Percentiles rank a stretch among this genome's conserved stretches.
These are phyloP conservation scores for Fragosphaeria purpurea DNA, from an alignment of 2,329 filamentous ascomycete genomes.

Conservation along the genomic window DNA sequence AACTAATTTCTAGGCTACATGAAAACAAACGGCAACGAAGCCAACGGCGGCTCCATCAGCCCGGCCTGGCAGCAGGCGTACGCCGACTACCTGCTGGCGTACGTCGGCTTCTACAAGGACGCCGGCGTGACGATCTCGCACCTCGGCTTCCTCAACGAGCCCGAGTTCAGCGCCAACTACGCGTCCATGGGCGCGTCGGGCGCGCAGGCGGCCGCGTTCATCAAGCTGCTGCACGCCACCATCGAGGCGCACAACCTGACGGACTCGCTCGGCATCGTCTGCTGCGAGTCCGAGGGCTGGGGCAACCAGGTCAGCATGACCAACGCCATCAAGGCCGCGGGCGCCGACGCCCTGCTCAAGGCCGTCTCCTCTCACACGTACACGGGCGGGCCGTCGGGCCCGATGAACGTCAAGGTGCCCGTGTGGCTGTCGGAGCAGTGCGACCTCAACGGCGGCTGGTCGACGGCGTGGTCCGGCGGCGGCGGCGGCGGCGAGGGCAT, in stretches of 20 bases:
- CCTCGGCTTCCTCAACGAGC: slow-evolving; percentile 39
- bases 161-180: slow-evolving; percentile 28
- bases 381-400: slow-evolving; percentile 27
- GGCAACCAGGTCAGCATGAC: slow-evolving; percentile 25
- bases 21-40: slow-evolving; percentile 32
- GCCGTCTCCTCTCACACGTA: slow-evolving; percentile 31
- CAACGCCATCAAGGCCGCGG: slow-evolving; percentile 24
- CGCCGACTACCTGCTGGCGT: slow-evolving; percentile 37
- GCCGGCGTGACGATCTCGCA: slow-evolving; percentile 34
- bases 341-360: slow-evolving; percentile 22
- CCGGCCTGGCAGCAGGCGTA: slow-evolving; percentile 38
- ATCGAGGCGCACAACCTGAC: slow-evolving; percentile 20
- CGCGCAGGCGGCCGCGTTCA: slow-evolving; percentile 50
- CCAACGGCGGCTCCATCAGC: slow-evolving; percentile 19
- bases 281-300: slow-evolving; percentile 32
- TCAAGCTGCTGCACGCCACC: slow-evolving; percentile 34
- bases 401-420: slow-evolving; percentile 29
- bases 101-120: slow-evolving; percentile 35
- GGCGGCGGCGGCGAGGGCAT: slow-evolving; percentile 40
- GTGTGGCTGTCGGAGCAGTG: slow-evolving; percentile 44
- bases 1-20: slow-evolving; percentile 22
- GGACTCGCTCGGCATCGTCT: slow-evolving; percentile 24
- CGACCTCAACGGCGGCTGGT: slow-evolving; percentile 34
- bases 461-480: slow-evolving; percentile 33
- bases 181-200: slow-evolving; percentile 61